Conservation (phyloP, 257 asterid species). For the Solanum pennellii region DNA sequence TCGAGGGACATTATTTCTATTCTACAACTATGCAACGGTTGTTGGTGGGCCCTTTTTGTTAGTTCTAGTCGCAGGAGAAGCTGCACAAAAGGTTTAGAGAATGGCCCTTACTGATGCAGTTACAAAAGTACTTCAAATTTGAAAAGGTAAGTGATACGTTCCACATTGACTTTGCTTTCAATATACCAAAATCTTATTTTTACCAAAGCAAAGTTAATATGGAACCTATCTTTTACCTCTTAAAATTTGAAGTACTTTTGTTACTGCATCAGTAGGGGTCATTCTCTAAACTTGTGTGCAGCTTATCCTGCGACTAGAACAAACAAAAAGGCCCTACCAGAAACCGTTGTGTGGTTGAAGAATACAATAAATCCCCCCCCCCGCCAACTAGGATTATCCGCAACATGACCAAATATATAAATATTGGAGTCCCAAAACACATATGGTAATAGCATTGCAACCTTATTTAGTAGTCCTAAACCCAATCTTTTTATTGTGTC, state of each 20-base stretch:
- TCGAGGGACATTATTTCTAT: neutral
- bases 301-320: constrained; percentile 90
- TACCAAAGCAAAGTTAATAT: neutral
- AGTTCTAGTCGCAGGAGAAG: neutral
- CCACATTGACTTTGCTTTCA: neutral
- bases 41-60: neutral
- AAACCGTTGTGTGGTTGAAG: constrained; percentile 84
- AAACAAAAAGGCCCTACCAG: constrained; percentile 89
- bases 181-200: neutral
- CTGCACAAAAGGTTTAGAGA: neutral
- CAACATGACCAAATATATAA: no score
- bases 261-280: constrained; percentile 56
- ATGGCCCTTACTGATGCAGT: neutral
- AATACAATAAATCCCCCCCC: constrained; percentile 72
- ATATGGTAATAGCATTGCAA: no score
- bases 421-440: no score
- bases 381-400: neutral
- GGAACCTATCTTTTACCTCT: constrained; percentile 30
- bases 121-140: neutral
- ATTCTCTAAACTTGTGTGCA: constrained; percentile 71
- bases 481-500: no score
- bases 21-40: neutral
- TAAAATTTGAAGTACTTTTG: constrained; percentile 69
- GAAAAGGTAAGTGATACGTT: neutral
- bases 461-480: no score